Conservation (phyloP, 2,329 filamentous ascomycete genomes). For the Fusarium napiforme region DNA sequence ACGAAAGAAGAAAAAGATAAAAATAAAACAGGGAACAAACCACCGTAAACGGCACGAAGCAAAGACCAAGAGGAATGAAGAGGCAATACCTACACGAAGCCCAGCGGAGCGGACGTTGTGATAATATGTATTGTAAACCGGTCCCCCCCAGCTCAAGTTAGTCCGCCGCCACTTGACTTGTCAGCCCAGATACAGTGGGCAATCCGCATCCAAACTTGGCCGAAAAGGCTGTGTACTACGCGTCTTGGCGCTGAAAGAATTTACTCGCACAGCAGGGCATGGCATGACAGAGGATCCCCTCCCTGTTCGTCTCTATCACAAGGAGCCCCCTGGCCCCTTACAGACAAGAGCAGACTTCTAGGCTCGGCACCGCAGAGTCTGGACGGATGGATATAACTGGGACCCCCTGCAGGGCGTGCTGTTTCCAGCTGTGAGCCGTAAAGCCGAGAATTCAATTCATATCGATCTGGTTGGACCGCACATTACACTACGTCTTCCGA, state of each 20-base stretch:
- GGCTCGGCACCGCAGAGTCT: constrained; percentile 7
- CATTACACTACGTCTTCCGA: background rate
- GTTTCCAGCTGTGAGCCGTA: constrained; percentile 17
- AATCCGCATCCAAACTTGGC: constrained; percentile 3
- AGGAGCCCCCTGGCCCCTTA: constrained; percentile 23
- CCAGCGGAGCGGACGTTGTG: constrained; percentile 34
- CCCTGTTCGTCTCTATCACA: constrained; percentile 7
- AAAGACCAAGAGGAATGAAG: constrained; percentile 32
- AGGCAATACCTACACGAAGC: background rate
- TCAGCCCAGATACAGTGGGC: constrained; percentile 6
- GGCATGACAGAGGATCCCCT: background rate
- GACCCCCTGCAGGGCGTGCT: constrained; percentile 11
- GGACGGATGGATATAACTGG: background rate
- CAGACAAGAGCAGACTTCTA: background rate
- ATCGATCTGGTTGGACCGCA: constrained; percentile 10
- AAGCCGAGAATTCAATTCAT: constrained; percentile 27
- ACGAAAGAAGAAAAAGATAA: constrained; percentile 5
- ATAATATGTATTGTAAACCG: constrained; percentile 40
- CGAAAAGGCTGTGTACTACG: background rate
- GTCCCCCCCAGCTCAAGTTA: background rate
- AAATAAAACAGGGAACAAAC: constrained; percentile 14
- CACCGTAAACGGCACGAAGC: constrained; percentile 27
- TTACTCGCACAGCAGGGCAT: background rate
- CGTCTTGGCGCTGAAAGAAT: constrained; percentile 14
- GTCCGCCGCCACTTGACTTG: constrained; percentile 6